Conservation (phyloP, 2,329 filamentous ascomycete genomes). For the Gaeumannomyces tritici region DNA sequence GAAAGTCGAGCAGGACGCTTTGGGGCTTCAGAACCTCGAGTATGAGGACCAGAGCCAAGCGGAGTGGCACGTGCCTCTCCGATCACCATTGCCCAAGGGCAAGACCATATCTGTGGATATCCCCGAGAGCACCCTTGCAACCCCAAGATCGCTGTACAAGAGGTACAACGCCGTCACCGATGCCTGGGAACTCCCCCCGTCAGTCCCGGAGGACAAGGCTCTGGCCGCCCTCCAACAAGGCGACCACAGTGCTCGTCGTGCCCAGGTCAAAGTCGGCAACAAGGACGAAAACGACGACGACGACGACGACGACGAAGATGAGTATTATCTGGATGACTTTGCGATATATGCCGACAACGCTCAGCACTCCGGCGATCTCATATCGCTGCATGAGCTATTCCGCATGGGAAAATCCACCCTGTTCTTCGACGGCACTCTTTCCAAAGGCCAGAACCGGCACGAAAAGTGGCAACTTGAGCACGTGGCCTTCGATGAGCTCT, state of each 20-base stretch:
- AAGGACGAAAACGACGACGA: background rate
- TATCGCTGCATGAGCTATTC: constrained; percentile 41
- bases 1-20: too few relatives aligned
- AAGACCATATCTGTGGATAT: constrained; percentile 4
- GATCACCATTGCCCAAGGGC: background rate
- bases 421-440: constrained; percentile 53
- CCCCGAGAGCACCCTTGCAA: background rate
- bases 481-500: constrained; percentile 47
- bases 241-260: background rate
- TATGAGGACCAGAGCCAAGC: background rate
- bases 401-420: constrained; percentile 24
- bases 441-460: constrained; percentile 21
- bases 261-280: too few relatives aligned
- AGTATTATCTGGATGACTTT: constrained; percentile 43
- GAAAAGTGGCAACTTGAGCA: constrained; percentile 39
- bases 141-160: background rate
- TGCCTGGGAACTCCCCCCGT: background rate
- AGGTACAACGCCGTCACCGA: background rate
- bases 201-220: background rate
- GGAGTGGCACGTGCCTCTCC: background rate
- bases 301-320: constrained; percentile 7
- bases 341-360: constrained; percentile 38
- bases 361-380: constrained; percentile 37
- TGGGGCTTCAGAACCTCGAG: background rate
- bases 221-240: background rate